Conservation (phyloP, 75 land plant species). For the Sequoiadendron giganteum region DNA sequence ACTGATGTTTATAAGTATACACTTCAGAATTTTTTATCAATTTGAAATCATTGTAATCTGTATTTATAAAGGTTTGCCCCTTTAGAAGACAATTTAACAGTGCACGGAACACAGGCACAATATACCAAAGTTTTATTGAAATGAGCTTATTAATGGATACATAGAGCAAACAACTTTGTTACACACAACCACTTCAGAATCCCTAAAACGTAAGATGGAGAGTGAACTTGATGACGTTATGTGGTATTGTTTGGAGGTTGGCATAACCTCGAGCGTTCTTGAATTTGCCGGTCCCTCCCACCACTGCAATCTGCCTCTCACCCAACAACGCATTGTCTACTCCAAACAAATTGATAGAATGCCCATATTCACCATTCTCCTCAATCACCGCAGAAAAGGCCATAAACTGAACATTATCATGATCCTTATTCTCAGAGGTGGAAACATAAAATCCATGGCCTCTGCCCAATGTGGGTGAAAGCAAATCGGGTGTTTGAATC, state of each 20-base stretch:
- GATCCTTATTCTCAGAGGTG: conserved; percentile 27
- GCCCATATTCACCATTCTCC: conserved; percentile 20
- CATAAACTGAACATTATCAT: conserved; percentile 44
- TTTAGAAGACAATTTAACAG: too few relatives aligned
- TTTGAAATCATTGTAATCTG: too few relatives aligned
- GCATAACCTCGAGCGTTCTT: conserved; percentile 61
- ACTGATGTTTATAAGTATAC: too few relatives aligned
- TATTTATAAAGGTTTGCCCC: too few relatives aligned
- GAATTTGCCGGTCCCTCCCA: conserved; percentile 67
- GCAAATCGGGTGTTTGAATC: conserved; percentile 51
- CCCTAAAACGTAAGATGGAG: neutral
- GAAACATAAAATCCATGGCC: conserved; percentile 64
- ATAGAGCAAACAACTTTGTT: neutral
- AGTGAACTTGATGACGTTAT: neutral
- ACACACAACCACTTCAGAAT: neutral
- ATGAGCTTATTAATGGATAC: neutral
- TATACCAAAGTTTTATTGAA: neutral
- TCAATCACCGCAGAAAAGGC: conserved; percentile 42
- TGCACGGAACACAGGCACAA: too few relatives aligned
- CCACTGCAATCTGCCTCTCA: conserved; percentile 47
- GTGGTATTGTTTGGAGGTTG: conserved; percentile 28
- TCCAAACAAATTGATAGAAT: conserved; percentile 57
- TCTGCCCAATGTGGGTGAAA: conserved; percentile 40
- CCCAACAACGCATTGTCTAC: conserved; percentile 38
- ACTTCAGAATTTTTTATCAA: too few relatives aligned